These are phyloP conservation scores for Helicostylum pulchrum DNA, from an alignment of 192 early-diverging fungal species.

Conservation along the genomic window DNA sequence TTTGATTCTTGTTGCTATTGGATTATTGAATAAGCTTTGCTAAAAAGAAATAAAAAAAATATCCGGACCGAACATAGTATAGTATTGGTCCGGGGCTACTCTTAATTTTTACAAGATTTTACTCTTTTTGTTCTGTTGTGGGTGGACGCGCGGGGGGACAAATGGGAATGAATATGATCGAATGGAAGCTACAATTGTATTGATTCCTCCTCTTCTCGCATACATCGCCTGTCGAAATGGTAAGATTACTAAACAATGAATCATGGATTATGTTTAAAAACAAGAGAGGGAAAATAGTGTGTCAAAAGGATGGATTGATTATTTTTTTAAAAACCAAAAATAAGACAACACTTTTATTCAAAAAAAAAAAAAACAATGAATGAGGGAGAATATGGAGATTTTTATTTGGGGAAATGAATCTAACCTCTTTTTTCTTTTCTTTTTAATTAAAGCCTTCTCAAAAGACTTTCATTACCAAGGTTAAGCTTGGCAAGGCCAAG, in stretches of 20 bases:
- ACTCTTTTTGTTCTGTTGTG: too few relatives aligned
- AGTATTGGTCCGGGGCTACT: too few relatives aligned
- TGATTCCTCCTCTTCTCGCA: neutral
- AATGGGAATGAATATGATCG: too few relatives aligned
- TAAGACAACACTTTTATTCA: too few relatives aligned
- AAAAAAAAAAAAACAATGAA: too few relatives aligned
- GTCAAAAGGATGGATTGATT: neutral
- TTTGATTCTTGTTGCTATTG: neutral
- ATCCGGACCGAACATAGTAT: neutral
- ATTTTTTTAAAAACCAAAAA: neutral
- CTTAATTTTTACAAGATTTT: too few relatives aligned
- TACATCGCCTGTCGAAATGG: neutral
- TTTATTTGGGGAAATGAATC: too few relatives aligned
- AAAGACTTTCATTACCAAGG: slow-evolving; percentile 98
- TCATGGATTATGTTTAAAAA: neutral
- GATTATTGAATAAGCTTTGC: slow-evolving; percentile 2
- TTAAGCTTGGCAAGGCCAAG: slow-evolving; percentile 95
- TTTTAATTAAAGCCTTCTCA: slow-evolving; percentile 75
- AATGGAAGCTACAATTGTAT: neutral
- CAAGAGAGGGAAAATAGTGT: neutral
- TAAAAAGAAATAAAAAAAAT: neutral
- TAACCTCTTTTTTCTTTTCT: too few relatives aligned
- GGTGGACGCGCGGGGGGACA: too few relatives aligned
- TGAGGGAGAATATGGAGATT: too few relatives aligned
- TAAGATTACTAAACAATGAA: neutral